These are phyloP conservation scores for Dactylorhiza incarnata DNA, from an alignment of 106 monocot genomes.

Conservation along the genomic window DNA sequence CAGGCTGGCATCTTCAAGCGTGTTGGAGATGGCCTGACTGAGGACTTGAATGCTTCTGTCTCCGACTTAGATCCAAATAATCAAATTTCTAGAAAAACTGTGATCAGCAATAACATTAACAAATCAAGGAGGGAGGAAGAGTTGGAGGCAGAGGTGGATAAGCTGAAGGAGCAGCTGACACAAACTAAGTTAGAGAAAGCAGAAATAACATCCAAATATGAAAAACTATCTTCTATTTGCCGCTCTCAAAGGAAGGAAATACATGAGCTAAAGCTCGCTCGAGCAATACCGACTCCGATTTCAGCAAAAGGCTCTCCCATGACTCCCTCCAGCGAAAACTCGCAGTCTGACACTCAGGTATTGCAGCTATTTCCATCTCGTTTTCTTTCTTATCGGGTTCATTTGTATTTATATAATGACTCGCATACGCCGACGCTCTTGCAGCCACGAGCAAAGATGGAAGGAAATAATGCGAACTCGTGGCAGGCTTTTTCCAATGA, in stretches of 20 bases:
- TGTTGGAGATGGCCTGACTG: slow-evolving; percentile 17
- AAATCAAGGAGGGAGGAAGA: slow-evolving; percentile 25
- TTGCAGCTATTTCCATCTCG: background rate
- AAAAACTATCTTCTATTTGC: slow-evolving; percentile 87
- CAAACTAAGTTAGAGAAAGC: slow-evolving; percentile 69
- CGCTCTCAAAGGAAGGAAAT: slow-evolving; percentile 89
- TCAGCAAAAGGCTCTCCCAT: background rate
- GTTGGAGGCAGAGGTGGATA: slow-evolving; percentile 53
- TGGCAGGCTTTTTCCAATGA: slow-evolving; percentile 74
- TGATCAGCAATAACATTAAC: background rate
- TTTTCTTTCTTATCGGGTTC: background rate
- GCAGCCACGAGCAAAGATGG: slow-evolving; percentile 78
- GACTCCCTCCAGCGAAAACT: background rate
- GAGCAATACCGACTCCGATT: background rate
- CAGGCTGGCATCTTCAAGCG: slow-evolving; percentile 20
- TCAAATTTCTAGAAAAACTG: background rate
- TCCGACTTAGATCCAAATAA: slow-evolving; percentile 52
- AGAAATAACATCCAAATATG: slow-evolving; percentile 74
- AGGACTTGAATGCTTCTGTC: slow-evolving; percentile 62
- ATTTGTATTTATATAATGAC: background rate
- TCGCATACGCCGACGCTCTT: background rate
- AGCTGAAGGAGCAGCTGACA: slow-evolving; percentile 72
- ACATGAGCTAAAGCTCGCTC: slow-evolving; percentile 62
- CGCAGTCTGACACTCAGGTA: background rate
- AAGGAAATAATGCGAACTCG: slow-evolving; percentile 44